phyloP scores from a whole-genome alignment of 2,329 filamentous ascomycete genomes.

The Penicillium griseofulvum region DNA sequence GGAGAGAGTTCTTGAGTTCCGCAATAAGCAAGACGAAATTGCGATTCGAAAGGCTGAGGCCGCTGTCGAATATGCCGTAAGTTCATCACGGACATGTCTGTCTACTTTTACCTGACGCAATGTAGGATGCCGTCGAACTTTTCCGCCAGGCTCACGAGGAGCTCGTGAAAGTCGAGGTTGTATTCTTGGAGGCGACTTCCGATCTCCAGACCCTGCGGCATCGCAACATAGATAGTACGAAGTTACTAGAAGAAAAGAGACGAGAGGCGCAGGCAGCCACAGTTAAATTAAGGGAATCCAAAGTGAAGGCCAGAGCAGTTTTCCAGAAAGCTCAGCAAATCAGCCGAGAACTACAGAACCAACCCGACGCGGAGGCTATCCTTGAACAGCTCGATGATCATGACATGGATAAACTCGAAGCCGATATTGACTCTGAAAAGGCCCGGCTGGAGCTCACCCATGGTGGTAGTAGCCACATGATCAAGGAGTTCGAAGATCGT shows the following conservation, averaged over 20 bases:
- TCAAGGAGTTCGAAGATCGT: constrained; percentile 74
- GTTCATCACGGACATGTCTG: constrained; percentile 11
- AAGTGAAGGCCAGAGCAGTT: constrained; percentile 17
- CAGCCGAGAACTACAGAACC: constrained; percentile 5
- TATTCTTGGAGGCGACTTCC: constrained; percentile 75
- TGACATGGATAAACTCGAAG: constrained; percentile 63
- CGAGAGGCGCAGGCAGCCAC: constrained; percentile 40
- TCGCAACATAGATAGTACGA: constrained; percentile 61
- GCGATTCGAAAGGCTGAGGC: constrained; percentile 57
- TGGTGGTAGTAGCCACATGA: constrained; percentile 69
- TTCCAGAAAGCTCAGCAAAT: constrained; percentile 18
- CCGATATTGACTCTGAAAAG: constrained; percentile 70
- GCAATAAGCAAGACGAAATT: constrained; percentile 55
- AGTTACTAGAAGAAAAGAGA: constrained; percentile 43
- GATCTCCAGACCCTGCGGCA: constrained; percentile 68
- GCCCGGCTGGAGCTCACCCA: constrained; percentile 78
- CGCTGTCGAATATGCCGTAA: constrained; percentile 56
- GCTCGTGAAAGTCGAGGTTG: constrained; percentile 67
- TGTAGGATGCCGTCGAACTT: constrained; percentile 57
- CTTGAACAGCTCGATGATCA: constrained; percentile 51
- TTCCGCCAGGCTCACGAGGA: constrained; percentile 63
- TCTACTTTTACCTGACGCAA: constrained; percentile 6
- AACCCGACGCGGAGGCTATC: constrained; percentile 33
- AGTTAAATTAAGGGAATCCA: constrained; percentile 34
- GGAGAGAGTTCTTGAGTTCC: constrained; percentile 51